Evolutionary conservation across 2,329 filamentous ascomycete species (phyloP).

Genomic region (Clarireedia paspali): DNA sequence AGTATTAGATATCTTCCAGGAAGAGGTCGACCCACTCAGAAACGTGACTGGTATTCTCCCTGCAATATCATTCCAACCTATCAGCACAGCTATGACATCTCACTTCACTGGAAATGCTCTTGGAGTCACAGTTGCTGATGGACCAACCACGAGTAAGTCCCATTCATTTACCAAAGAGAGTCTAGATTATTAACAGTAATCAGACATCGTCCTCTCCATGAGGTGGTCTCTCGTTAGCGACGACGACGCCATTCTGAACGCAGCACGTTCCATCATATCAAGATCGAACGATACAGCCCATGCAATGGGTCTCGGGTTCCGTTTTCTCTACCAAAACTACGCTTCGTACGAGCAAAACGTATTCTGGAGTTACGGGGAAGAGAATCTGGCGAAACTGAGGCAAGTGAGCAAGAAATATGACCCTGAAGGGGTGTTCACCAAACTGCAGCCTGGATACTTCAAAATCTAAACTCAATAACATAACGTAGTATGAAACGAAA

Average conservation of each 20-base stretch:
- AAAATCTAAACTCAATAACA: neutral
- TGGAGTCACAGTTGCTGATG: slow-evolving; percentile 13
- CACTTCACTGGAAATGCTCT: slow-evolving; percentile 20
- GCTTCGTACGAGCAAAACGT: slow-evolving; percentile 1
- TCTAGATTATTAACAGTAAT: neutral
- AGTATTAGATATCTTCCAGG: slow-evolving; percentile 14
- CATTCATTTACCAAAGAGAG: neutral
- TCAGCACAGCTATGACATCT: slow-evolving; percentile 14
- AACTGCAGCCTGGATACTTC: neutral
- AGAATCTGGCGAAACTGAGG: neutral
- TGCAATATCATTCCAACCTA: slow-evolving; percentile 16
- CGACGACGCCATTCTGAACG: neutral
- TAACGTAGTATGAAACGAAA: neutral
- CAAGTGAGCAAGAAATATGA: neutral
- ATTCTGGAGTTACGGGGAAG: neutral
- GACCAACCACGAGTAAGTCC: slow-evolving; percentile 10
- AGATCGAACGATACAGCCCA: neutral
- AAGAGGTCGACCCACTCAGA: slow-evolving; percentile 11
- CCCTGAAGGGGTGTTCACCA: neutral
- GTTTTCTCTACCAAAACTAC: slow-evolving; percentile 8
- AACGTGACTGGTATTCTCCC: slow-evolving; percentile 13
- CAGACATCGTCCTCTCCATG: neutral
- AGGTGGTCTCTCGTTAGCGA: neutral
- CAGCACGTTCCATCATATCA: neutral
- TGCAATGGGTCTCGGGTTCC: neutral